Evolutionary conservation across 768 basidiomycete genomes (phyloP).

Genomic region (Hypholoma sublateritium): DNA sequence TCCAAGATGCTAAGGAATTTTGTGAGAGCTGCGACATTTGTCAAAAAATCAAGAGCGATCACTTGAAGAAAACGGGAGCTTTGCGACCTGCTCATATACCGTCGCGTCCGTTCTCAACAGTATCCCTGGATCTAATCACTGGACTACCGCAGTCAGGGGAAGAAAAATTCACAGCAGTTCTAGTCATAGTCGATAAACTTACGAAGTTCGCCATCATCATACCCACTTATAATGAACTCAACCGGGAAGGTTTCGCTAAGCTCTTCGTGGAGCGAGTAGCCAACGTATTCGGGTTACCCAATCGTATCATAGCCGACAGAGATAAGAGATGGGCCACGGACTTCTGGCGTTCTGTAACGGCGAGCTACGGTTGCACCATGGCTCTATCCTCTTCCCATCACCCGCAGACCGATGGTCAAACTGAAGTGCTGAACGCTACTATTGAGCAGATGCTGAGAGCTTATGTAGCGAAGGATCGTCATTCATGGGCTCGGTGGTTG

Average conservation of each 20-base stretch:
- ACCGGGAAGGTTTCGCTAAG: background rate
- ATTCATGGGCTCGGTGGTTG: background rate
- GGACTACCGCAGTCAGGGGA: slow-evolving; percentile 1
- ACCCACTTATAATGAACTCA: background rate
- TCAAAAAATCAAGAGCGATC: slow-evolving; percentile 8
- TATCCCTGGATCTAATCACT: slow-evolving; percentile 10
- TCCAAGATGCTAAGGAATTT: background rate
- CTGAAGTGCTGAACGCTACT: background rate
- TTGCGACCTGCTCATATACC: slow-evolving; percentile 6
- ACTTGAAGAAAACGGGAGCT: background rate
- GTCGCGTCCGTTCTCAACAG: too few species aligned
- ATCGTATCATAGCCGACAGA: background rate
- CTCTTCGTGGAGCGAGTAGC: background rate
- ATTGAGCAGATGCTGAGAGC: slow-evolving; percentile 5
- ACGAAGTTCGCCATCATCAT: slow-evolving; percentile 2
- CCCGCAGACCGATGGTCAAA: too few species aligned
- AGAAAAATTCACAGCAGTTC: slow-evolving; percentile 1
- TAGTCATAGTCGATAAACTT: slow-evolving; percentile 5
- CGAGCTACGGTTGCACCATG: too few species aligned
- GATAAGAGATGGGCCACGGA: background rate
- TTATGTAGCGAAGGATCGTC: background rate
- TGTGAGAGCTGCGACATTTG: slow-evolving; percentile 4
- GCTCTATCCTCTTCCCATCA: too few species aligned
- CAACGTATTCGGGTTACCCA: background rate
- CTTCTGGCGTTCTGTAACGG: background rate